Evolutionary conservation across 139 green algal genomes (phyloP).

Genomic region (Pseudopediastrum boryanum): DNA sequence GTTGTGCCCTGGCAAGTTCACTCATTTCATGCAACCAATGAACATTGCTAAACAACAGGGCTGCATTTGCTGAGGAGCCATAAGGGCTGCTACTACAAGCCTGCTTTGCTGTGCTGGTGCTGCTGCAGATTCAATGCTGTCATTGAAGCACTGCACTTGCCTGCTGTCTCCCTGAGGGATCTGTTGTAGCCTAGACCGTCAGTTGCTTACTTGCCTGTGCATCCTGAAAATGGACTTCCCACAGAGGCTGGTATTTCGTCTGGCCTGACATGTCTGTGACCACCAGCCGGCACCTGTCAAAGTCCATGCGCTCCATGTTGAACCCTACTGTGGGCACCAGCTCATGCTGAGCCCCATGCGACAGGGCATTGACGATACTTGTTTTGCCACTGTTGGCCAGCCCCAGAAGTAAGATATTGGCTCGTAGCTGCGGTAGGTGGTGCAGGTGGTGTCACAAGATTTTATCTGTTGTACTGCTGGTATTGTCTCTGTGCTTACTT

Average conservation of each 20-base stretch:
- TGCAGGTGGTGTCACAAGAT: no score
- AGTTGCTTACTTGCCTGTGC: slow-evolving; percentile 23
- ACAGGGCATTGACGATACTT: slow-evolving; percentile 41
- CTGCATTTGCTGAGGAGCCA: no score
- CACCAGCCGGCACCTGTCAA: slow-evolving; percentile 42
- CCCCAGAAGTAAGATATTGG: slow-evolving; percentile 48
- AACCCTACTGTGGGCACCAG: slow-evolving; percentile 54
- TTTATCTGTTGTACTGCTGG: no score
- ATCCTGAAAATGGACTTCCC: slow-evolving; percentile 56
- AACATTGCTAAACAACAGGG: no score
- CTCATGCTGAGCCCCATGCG: slow-evolving; percentile 19
- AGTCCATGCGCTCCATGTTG: slow-evolving; percentile 50
- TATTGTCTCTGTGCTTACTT: no score
- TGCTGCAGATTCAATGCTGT: no score
- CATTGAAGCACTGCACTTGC: no score
- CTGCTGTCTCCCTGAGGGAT: neutral
- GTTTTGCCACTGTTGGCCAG: slow-evolving; percentile 58
- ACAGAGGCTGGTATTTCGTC: slow-evolving; percentile 54
- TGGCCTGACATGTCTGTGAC: slow-evolving; percentile 63
- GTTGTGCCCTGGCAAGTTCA: no score
- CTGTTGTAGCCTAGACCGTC: neutral
- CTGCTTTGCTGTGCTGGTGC: no score
- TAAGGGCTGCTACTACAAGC: no score
- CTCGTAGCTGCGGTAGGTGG: slow-evolving; percentile 42
- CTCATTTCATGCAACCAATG: no score